phyloP scores from a whole-genome alignment of 768 basidiomycete species.

The Boletus tomentosulus region DNA sequence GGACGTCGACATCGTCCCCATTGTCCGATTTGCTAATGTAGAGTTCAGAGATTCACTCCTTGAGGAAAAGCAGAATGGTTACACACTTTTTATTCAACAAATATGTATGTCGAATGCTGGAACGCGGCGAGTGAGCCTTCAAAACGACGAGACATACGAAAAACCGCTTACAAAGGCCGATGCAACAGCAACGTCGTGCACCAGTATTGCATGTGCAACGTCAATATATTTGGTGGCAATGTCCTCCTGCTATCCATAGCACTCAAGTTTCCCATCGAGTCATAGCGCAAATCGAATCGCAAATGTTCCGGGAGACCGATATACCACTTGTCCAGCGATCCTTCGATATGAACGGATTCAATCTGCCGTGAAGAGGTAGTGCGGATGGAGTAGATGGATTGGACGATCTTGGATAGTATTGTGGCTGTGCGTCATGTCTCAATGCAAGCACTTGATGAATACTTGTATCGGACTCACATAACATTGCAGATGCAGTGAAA shows the following conservation, averaged over 20 bases:
- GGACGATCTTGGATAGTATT: constrained; percentile 65
- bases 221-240: constrained; percentile 62
- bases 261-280: constrained; percentile 31
- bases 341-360: constrained; percentile 57
- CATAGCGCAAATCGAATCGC: constrained; percentile 51
- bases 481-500: constrained; percentile 67
- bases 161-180: constrained; percentile 65
- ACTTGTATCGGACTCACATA: constrained; percentile 48
- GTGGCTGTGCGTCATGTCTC: constrained; percentile 43
- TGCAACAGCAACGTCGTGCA: constrained; percentile 71
- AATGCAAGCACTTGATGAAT: constrained; percentile 1
- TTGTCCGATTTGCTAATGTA: constrained; percentile 33
- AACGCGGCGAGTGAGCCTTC: constrained; percentile 1
- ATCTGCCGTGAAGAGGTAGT: constrained; percentile 51
- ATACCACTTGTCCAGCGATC: constrained; percentile 69
- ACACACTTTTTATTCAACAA: constrained; percentile 38
- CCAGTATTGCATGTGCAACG: constrained; percentile 86
- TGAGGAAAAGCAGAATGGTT: neutral
- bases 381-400: constrained; percentile 66
- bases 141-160: neutral
- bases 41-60: neutral
- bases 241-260: constrained; percentile 25
- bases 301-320: constrained; percentile 65
- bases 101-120: constrained; percentile 27
- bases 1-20: constrained; percentile 49